These are phyloP conservation scores for Zygotorulaspora danielsina DNA, from an alignment of 805 yeast genomes.

Conservation along the genomic window DNA sequence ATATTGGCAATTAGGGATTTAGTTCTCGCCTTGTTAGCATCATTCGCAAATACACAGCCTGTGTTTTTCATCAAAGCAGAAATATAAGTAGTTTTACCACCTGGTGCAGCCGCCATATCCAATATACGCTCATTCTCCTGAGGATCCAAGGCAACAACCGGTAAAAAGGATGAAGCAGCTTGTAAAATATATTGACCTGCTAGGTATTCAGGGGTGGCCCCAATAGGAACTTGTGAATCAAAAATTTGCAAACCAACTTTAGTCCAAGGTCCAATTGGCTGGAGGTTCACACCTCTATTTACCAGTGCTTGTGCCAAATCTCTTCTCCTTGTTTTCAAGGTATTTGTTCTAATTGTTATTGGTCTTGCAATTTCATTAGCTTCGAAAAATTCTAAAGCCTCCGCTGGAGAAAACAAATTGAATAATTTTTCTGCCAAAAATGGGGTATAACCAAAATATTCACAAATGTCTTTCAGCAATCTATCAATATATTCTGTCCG, in stretches of 20 bases:
- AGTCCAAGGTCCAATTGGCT: constrained; percentile 97
- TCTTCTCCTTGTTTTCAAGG: constrained; percentile 89
- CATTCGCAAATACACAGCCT: constrained; percentile 96
- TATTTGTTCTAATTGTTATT: constrained; percentile 94
- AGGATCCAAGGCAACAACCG: constrained; percentile 97
- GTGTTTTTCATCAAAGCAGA: constrained; percentile 97
- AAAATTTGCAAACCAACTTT: constrained; percentile 96
- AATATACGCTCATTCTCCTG: constrained; percentile 91
- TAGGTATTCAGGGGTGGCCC: constrained; percentile 98
- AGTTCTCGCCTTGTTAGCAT: constrained; percentile 93
- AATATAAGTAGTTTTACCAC: constrained; percentile 95
- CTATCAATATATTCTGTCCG: constrained; percentile 79
- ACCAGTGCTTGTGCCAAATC: constrained; percentile 93
- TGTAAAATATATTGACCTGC: constrained; percentile 97
- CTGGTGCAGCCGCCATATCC: constrained; percentile 99
- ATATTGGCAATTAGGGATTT: constrained; percentile 95
- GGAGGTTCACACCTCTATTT: constrained; percentile 94
- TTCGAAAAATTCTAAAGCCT: constrained; percentile 97
- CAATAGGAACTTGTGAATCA: constrained; percentile 98
- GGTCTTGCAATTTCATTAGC: constrained; percentile 98
- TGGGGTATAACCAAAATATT: constrained; percentile 88
- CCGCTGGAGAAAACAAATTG: constrained; percentile 87
- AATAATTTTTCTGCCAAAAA: constrained; percentile 92
- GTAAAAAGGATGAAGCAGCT: constrained; percentile 97
- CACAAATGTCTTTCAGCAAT: constrained; percentile 78